Conservation (phyloP, 192 early-diverging fungal genomes). For the Podila epigama region DNA sequence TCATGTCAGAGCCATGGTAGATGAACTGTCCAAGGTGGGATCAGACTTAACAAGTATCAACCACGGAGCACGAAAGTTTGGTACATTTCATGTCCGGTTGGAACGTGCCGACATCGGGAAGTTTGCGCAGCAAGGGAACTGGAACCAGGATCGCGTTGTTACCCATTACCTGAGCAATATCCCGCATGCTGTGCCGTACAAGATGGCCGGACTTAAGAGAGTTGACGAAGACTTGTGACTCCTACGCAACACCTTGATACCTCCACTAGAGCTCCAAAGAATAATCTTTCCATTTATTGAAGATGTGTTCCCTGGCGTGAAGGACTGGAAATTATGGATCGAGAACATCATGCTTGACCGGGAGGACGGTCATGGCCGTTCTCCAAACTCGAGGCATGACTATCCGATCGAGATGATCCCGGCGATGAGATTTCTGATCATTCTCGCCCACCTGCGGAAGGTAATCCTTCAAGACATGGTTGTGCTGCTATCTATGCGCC, state of each 20-base stretch:
- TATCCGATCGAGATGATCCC: background rate
- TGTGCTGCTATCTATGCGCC: background rate
- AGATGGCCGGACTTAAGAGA: constrained; percentile 1
- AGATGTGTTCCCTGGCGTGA: background rate
- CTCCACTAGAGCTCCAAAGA: background rate
- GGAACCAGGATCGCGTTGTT: too few species aligned
- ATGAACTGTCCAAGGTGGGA: too few species aligned
- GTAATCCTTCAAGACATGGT: constrained; percentile 11
- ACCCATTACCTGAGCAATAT: too few species aligned
- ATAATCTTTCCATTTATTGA: constrained; percentile 18
- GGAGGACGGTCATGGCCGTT: background rate
- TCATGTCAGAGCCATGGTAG: too few species aligned
- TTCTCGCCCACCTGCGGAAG: constrained; percentile 15
- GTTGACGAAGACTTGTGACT: background rate
- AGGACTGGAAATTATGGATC: constrained; percentile 8
- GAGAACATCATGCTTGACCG: constrained; percentile 22
- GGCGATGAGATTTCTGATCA: background rate
- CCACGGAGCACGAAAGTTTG: too few species aligned
- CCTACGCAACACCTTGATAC: background rate
- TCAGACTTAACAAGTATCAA: too few species aligned
- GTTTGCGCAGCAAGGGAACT: too few species aligned
- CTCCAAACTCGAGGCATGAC: too few species aligned
- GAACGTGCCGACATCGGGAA: too few species aligned
- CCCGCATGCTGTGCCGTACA: too few species aligned
- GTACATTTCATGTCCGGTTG: too few species aligned